These are phyloP conservation scores for Ehretia macrophylla DNA, from an alignment of 257 asterid species.

Conservation along the genomic window DNA sequence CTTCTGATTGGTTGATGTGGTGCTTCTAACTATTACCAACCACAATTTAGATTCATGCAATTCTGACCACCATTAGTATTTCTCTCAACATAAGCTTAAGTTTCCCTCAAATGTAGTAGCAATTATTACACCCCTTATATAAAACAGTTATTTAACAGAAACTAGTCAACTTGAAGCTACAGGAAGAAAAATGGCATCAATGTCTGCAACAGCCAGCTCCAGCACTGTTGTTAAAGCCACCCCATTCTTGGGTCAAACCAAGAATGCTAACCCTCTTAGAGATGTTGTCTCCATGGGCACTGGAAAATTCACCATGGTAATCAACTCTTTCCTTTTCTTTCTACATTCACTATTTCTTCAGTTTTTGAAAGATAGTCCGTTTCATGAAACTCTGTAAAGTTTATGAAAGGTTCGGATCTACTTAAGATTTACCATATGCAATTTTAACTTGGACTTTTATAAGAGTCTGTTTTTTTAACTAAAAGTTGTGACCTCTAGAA, in stretches of 20 bases:
- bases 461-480: too few relatives aligned
- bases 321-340: neutral
- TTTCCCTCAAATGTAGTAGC: too few relatives aligned
- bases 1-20: conserved; percentile 43
- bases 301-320: conserved; percentile 60
- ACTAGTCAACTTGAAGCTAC: neutral
- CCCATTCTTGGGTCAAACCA: conserved; percentile 74
- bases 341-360: neutral
- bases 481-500: too few relatives aligned
- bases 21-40: conserved; percentile 24
- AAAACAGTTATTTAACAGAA: neutral
- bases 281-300: conserved; percentile 59
- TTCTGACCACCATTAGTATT: conserved; percentile 47
- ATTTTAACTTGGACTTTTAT: neutral
- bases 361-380: too few relatives aligned
- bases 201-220: conserved; percentile 63
- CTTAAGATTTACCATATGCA: neutral
- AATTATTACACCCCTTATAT: conserved; percentile 8
- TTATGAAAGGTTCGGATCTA: neutral
- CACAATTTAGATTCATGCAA: conserved; percentile 42
- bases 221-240: conserved; percentile 54
- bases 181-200: conserved; percentile 37
- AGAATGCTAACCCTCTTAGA: conserved; percentile 51
- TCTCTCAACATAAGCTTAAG: too few relatives aligned
- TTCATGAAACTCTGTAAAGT: neutral